These are phyloP conservation scores for Vitis hybrid DNA, from an alignment of 177 flowering plant genomes.

Conservation along the genomic window DNA sequence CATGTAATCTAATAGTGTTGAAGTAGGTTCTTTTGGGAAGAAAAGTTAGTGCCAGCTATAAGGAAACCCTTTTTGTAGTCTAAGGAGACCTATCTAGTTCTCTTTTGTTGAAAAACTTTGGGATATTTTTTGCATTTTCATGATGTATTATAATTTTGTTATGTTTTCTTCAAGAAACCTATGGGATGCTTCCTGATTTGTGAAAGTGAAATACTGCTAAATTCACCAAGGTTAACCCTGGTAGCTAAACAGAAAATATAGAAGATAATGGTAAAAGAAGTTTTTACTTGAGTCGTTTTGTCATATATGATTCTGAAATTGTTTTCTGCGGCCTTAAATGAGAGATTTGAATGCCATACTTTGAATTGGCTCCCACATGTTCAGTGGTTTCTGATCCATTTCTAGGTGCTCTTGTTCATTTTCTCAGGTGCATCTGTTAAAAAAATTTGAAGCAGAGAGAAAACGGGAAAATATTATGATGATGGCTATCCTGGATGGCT, in stretches of 20 bases:
- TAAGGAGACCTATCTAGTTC: too few species aligned
- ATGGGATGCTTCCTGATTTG: too few species aligned
- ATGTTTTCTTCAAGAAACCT: too few species aligned
- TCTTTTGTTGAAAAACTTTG: neutral
- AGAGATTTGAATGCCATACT: neutral
- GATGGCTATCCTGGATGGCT: constrained; percentile 87
- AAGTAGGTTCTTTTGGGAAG: too few species aligned
- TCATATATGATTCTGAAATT: neutral
- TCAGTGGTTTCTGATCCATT: neutral
- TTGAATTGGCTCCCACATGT: neutral
- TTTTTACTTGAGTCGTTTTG: neutral
- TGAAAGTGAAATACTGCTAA: too few species aligned
- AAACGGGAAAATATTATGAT: constrained; percentile 67
- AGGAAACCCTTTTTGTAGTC: too few species aligned
- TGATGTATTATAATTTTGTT: neutral
- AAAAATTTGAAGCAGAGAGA: constrained; percentile 80
- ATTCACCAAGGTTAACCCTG: neutral
- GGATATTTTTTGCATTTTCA: neutral
- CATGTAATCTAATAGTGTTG: too few species aligned
- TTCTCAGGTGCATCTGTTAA: constrained; percentile 49
- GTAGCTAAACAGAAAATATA: neutral
- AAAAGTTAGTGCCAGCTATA: too few species aligned
- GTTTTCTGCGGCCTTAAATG: neutral
- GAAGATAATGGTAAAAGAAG: neutral
- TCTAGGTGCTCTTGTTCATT: constrained; percentile 1